Base-by-base conservation (phyloP, 805 yeast genomes). In the Torulaspora maleeae region DNA sequence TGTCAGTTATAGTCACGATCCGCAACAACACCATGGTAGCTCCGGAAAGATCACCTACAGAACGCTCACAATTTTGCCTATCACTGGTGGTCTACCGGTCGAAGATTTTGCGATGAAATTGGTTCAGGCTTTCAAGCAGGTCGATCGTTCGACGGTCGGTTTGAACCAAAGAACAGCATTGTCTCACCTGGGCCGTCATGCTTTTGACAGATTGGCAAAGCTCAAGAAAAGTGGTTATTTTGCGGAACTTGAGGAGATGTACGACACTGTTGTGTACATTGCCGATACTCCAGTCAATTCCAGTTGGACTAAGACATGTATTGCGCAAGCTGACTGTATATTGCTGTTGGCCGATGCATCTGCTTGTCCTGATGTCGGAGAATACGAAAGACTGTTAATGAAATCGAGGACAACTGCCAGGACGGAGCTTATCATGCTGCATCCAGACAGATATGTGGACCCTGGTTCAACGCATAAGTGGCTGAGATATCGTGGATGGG, bases 321-420 rank as follows among this genome's bases (percentile, higher is more conserved):
- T 91, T 33, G 80, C 90, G 7, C 97, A 91, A 64, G 98, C 96
- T 13, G 98, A 91, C 64, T 90, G 97, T 69, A 80, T 91, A n/a
- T 69, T 93, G 27, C 69, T 93, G 13, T 65, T 93, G 12, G 97
- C 97, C 0, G 90, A 91, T 68, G 95, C 96, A 0, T 71, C 75
- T 6, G 77, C 81, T 15, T 76, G 77, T 24, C 82, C 93, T 0
- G 77, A 77, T 25, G 73, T 87, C 35, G 96, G 98, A 4, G 97
- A 89, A 42, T 89, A 81, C 60, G 99, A 91, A 64, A 72, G 83
- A 41, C 63, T 89, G 19, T 65, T 91, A 10, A 73, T 88, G 22
- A 82, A 84, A 51, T 74, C 83, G 33, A 85, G 83, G 51, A 84
- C 95, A 0, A 80, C 93, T 0, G 95, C 97, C 0, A 73, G 95